A percentile compares a stretch with the other conserved stretches of the same genome.
These are phyloP conservation scores for Leucaena leucocephala DNA, from an alignment of 306 rosid species.

Conservation along the genomic window DNA sequence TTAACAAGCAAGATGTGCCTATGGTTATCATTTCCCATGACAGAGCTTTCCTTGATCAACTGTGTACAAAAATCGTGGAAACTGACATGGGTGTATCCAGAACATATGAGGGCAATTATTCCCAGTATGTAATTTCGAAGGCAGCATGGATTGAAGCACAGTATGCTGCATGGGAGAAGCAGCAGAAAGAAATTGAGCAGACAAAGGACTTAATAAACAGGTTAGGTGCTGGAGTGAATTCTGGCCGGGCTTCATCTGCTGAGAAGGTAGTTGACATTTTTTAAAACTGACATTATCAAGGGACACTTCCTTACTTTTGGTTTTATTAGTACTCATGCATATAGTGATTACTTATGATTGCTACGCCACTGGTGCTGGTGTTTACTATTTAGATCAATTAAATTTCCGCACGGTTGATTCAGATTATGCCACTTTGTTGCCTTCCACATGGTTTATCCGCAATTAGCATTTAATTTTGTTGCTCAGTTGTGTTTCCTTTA, in stretches of 20 bases:
- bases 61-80: constrained; percentile 98
- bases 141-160: constrained; percentile 91
- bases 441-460: neutral
- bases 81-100: constrained; percentile 95
- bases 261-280: constrained; percentile 67
- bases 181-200: constrained; percentile 94
- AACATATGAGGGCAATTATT: constrained; percentile 87
- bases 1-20: constrained; percentile 88
- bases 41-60: constrained; percentile 96
- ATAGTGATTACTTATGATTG: constrained; percentile 9
- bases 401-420: constrained; percentile 4
- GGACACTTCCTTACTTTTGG: constrained; percentile 23
- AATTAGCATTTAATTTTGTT: constrained; percentile 2
- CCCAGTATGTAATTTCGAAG: constrained; percentile 69
- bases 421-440: constrained; percentile 28
- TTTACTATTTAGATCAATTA: constrained; percentile 4
- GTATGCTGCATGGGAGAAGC: constrained; percentile 97
- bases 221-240: constrained; percentile 94
- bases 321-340: neutral
- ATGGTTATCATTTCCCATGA: constrained; percentile 98
- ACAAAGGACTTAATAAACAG: constrained; percentile 79
- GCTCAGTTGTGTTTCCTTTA: constrained; percentile 23
- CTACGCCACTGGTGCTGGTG: constrained; percentile 12
- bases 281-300: neutral
- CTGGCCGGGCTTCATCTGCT: constrained; percentile 96